A percentile compares a stretch with the other conserved stretches of the same genome.
phyloP scores from a whole-genome alignment of 1,139 yeast species.

The Magnusiomyces sp. region DNA sequence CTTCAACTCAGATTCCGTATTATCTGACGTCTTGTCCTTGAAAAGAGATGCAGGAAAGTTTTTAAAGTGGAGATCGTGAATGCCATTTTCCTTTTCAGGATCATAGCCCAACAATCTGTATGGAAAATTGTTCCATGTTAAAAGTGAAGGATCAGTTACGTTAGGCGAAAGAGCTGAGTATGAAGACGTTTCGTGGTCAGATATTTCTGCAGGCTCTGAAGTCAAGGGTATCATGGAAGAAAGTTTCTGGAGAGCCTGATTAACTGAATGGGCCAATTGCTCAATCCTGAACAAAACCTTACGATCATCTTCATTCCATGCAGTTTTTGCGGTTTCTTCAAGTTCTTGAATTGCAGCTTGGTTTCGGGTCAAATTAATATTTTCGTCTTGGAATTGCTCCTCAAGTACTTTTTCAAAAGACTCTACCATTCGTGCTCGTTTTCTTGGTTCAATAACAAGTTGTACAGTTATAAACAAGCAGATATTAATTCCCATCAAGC shows the following conservation, averaged over 20 bases:
- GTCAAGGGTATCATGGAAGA: conserved; percentile 1
- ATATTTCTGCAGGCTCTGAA: conserved; percentile 2
- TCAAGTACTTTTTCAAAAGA: conserved; percentile 78
- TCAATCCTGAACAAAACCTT: conserved; percentile 1
- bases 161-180: background rate
- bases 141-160: background rate
- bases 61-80: no score
- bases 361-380: conserved; percentile 1
- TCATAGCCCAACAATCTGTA: conserved; percentile 1
- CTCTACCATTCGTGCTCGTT: conserved; percentile 66
- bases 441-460: conserved; percentile 90
- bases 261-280: background rate
- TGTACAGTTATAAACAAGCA: conserved; percentile 73
- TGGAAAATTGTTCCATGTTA: conserved; percentile 4
- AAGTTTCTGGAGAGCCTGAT: conserved; percentile 3
- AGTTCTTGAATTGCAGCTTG: conserved; percentile 2
- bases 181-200: background rate
- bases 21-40: background rate
- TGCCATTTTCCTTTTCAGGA: background rate
- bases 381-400: conserved; percentile 14
- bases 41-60: no score
- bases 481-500: conserved; percentile 81
- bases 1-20: background rate
- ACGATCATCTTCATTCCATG: conserved; percentile 2
- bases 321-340: background rate